Evolutionary conservation across 306 rosid genomes (phyloP), one percentile per base, ranked within the genome.

Genomic region (Prunus salicina): DNA sequence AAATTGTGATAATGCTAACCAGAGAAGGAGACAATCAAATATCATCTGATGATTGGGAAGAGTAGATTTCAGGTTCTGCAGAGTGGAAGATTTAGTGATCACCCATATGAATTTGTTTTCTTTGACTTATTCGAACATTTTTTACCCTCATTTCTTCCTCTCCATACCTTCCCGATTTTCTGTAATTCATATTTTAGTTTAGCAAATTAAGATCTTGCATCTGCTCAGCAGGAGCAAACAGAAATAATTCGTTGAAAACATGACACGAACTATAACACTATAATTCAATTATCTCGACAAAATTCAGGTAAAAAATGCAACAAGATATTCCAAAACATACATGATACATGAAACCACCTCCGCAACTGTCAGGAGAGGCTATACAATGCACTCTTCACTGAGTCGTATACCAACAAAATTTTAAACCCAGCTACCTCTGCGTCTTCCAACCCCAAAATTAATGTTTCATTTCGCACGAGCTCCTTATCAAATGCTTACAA

Each of bases 321-420:
- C n/a, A 62, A 62, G 6, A 64, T 34, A 15, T 16, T 19, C 24
- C 14, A 18, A 62, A 64, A 64, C 41, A 67, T 5, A 61, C 20
- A 65, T 9, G 46, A 55, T 24, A 32, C 16, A 18, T 11, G 22
- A 70, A 38, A 67, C 20, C 61, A 30, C 69, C 73, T 60, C 71
- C 20, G 75, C 27, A 61, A 64, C 51, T 58, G 63, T 69, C 72
- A 79, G 86, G 86, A 75, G 86, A 83, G 86, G 86, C 83, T 41
- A 30, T 53, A 38, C 47, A 14, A 43, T 49, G 81, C 83, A 34
- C 83, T 83, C 81, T 83, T 83, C 86, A 45, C 86, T 58, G 78
- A 57, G 71, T 49, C 76, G 22, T 51, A 43, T 19, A 49, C 67
- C 53, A 58, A 24, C 2, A 73, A 82, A 47, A 61, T 15, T 62